Evolutionary conservation across 495 filamentous ascomycete genomes (phyloP).

Genomic region (Paragyromitra xinjiangensis): DNA sequence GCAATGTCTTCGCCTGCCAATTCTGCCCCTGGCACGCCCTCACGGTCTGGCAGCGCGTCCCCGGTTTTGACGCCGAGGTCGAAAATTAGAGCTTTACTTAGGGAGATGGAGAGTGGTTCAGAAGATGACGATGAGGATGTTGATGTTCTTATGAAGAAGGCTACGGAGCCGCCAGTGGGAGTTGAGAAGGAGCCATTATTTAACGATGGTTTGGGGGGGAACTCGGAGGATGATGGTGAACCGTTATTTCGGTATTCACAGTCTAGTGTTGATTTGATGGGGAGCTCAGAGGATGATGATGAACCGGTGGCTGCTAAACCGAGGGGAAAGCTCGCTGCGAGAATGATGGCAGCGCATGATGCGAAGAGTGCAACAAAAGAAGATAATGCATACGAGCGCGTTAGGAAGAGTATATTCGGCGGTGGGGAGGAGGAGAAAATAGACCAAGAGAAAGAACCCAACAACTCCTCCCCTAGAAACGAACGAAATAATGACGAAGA

Average conservation of each 20-base stretch:
- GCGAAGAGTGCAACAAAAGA: slow-evolving; percentile 24
- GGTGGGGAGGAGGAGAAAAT: slow-evolving; percentile 16
- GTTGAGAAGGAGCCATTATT: slow-evolving; percentile 1
- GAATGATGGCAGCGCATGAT: slow-evolving; percentile 64
- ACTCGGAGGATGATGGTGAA: slow-evolving; percentile 53
- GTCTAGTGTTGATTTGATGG: slow-evolving; percentile 26
- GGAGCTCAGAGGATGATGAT: slow-evolving; percentile 56
- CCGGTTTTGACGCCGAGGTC: slow-evolving; percentile 70
- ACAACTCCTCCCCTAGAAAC: not conserved
- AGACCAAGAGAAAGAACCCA: not conserved
- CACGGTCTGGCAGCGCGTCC: slow-evolving; percentile 32
- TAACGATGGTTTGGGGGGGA: slow-evolving; percentile 18
- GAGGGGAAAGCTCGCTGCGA: slow-evolving; percentile 74
- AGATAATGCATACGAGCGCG: slow-evolving; percentile 57
- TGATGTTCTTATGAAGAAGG: slow-evolving; percentile 54
- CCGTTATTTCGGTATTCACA: not conserved
- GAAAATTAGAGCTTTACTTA: slow-evolving; percentile 75
- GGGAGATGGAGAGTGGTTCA: slow-evolving; percentile 68
- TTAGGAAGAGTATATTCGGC: slow-evolving; percentile 52
- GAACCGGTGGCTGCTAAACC: slow-evolving; percentile 63
- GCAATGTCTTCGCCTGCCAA: slow-evolving; percentile 44
- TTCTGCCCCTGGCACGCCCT: slow-evolving; percentile 44
- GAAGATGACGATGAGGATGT: slow-evolving; percentile 63
- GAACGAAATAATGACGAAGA: slow-evolving; percentile 52
- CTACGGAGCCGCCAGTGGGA: slow-evolving; percentile 29